phyloP scores from a whole-genome alignment of 768 basidiomycete genomes.

The Mycena crocata region DNA sequence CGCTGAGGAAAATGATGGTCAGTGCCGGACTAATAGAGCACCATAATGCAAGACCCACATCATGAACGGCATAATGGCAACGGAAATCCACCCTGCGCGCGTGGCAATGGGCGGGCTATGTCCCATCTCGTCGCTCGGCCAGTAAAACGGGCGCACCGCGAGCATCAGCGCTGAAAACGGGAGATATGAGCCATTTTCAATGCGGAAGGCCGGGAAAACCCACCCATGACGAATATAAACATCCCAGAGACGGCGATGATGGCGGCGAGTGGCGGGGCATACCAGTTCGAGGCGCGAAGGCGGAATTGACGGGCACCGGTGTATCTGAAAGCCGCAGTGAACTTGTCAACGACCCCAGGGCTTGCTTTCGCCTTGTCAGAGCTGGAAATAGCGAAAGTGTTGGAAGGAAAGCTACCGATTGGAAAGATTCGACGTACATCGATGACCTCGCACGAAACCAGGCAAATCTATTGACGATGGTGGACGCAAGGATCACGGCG shows the following conservation, averaged over 20 bases:
- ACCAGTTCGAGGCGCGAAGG: constrained; percentile 36
- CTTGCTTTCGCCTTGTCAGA: not conserved
- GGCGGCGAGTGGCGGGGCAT: constrained; percentile 45
- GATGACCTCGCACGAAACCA: constrained; percentile 23
- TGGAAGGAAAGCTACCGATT: too few species aligned
- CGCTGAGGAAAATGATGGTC: constrained; percentile 30
- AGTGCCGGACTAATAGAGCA: not conserved
- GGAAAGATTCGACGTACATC: not conserved
- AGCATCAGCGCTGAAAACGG: constrained; percentile 36
- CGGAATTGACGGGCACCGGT: constrained; percentile 39
- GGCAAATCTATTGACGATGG: constrained; percentile 25
- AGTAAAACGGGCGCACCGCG: constrained; percentile 43
- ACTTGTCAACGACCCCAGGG: constrained; percentile 26
- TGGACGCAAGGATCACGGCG: constrained; percentile 34
- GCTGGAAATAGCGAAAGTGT: not conserved
- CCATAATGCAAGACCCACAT: constrained; percentile 38
- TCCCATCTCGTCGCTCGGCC: constrained; percentile 45
- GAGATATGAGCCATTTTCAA: not conserved
- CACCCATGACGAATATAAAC: constrained; percentile 40
- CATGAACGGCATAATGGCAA: constrained; percentile 52
- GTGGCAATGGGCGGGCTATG: constrained; percentile 45
- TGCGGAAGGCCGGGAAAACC: not conserved
- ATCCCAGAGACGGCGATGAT: constrained; percentile 38
- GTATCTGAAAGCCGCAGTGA: constrained; percentile 35
- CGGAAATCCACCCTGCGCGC: constrained; percentile 48